phyloP scores from a whole-genome alignment of 2,329 filamentous ascomycete species.

The Colletotrichum sp. region DNA sequence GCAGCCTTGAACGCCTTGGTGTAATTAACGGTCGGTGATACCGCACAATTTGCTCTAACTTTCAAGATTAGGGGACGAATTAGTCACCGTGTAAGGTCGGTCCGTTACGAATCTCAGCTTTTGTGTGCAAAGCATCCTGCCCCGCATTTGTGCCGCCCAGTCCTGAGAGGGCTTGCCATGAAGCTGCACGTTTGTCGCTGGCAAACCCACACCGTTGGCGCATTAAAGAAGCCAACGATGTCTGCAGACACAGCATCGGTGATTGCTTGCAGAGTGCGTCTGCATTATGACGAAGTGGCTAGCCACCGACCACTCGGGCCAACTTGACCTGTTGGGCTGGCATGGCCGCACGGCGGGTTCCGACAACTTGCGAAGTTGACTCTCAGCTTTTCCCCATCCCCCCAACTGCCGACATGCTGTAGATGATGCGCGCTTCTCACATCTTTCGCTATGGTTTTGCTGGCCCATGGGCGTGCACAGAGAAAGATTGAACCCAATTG shows the following conservation, averaged over 20 bases:
- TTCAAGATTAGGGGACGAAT: background rate
- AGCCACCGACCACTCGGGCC: background rate
- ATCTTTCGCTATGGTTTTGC: background rate
- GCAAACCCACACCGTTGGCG: background rate
- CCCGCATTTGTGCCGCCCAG: background rate
- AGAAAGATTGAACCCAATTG: background rate
- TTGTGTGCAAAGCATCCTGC: background rate
- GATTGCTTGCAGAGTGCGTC: background rate
- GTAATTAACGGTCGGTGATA: background rate
- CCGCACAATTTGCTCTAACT: background rate
- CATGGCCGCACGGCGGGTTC: background rate
- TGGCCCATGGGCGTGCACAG: background rate
- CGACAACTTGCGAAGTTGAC: background rate
- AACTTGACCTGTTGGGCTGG: background rate
- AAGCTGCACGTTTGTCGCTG: background rate
- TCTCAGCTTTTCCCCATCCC: background rate
- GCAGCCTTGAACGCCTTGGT: background rate
- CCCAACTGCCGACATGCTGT: background rate
- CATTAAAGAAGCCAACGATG: background rate
- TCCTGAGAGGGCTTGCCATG: background rate
- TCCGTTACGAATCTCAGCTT: background rate
- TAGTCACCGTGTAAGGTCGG: background rate
- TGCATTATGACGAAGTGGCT: conserved; percentile 2
- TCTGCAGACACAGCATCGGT: background rate
- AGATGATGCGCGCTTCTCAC: background rate